Evolutionary conservation across 2,329 filamentous ascomycete genomes (phyloP), one percentile per base, ranked within the genome.

Genomic region (Xylariomycetidae sp.): DNA sequence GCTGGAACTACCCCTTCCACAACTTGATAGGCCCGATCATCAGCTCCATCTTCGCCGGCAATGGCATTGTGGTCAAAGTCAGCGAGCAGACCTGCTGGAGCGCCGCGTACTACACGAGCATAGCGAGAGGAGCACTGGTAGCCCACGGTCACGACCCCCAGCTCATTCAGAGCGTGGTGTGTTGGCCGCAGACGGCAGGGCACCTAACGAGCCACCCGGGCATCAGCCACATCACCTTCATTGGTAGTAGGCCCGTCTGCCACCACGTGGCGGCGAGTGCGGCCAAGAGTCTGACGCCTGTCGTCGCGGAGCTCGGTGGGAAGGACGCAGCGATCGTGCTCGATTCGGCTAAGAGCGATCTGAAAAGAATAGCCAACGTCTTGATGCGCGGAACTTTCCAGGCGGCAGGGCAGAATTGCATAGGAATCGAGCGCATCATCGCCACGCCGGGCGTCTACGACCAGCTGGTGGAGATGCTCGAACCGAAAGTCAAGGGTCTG

Each of bases 1-100:
- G 85, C 56, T 98, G 92, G 92, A 98, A 98, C 67, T 97, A 88
- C 57, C 81, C 87, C 27, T 94, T 97, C 62, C 92, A 98, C 66
- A 98, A 98, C 62, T 71, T 97, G 43, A 77, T 97, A 29, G 88
- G 86, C 0, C 92, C 90, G 11, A 76, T 96, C 46, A 94, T 97
- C 56, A 89, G 86, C 46, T 81, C 86, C 12, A 74, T 97, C 31
- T 97, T 97, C 57, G 74, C 89, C 11, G 92, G 92, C 29, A 96
- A 97, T 56, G 87, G 80, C 32, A 83, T 97, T 45, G 71, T 98
- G 26, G 84, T 97, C 59, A 98, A 98, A 66, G 86, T 85, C 30
- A 95, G 88, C 31, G 92, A 98, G 63, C 86, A 90, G 60, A 97
- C 90, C 0, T 90, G 89, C 34, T 98, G 92, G 92, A 94, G 84